Evolutionary conservation across 2,329 filamentous ascomycete genomes (phyloP), one percentile per base, ranked within the genome.

Genomic region (Amesomyces nigricolor): DNA sequence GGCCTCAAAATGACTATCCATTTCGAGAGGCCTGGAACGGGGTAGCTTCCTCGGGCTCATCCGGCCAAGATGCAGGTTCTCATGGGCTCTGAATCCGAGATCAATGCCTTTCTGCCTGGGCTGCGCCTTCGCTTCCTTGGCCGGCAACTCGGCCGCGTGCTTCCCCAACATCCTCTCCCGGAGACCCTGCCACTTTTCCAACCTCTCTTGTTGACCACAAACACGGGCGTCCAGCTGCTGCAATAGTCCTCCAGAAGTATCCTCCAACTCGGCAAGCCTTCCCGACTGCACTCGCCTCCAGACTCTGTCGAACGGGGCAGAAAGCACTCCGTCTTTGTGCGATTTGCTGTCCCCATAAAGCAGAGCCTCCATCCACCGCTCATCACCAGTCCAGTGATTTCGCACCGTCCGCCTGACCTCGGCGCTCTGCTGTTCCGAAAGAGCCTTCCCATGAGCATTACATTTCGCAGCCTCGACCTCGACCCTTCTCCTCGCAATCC

Each of bases 381-480:
- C 81, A 64, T 86, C 83, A 2, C 89, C 91, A 13, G 88, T 77
- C 91, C 91, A 96, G 62, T 90, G 89, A 58, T 85, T 83, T 37
- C 79, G 77, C 30, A 91, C 72, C 2, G 79, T 76, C 42, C 79
- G 80, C 62, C 85, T 78, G 54, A 89, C 72, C 39, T 81, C 73
- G 0, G 69, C 62, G 44, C 72, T 75, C 3, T 72, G 67, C 39
- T 76, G 71, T 10, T 76, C 71, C 0, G 77, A 69, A 6, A 76
- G 60, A 26, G 71, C 66, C 13, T 69, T 66, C 62, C 57, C 54
- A 63, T 66, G 46, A n/a, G 40, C 45, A 2, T 60, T 58, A 0
- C 63, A 56, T 26, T 71, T 65, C 17, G 68, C 66, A 2, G 64
- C 62, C 22, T 69, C 67, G 6, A 75, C 67, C 47, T 73, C 73